phyloP scores from a whole-genome alignment of 257 asterid genomes.

The Rauvolfia tetraphylla region DNA sequence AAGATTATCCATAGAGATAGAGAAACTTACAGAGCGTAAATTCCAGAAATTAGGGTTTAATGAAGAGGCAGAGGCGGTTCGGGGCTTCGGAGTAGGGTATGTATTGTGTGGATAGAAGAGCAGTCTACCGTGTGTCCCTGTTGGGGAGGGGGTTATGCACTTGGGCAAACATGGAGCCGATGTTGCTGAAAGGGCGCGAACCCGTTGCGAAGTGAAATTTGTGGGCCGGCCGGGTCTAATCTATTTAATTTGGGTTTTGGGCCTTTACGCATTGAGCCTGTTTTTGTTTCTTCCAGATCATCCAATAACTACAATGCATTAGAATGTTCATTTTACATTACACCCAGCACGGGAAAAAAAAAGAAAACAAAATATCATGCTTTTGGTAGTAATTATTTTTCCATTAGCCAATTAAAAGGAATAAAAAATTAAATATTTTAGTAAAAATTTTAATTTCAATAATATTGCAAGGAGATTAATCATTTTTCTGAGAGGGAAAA shows the following conservation, averaged over 20 bases:
- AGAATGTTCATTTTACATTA: no score
- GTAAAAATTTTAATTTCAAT: no score
- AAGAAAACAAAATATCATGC: no score
- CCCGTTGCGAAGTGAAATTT: conserved; percentile 26
- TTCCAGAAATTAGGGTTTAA: conserved; percentile 25
- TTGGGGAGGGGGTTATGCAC: conserved; percentile 9
- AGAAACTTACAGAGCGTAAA: conserved; percentile 27
- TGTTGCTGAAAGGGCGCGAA: conserved; percentile 37
- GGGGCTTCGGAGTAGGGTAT: conserved; percentile 13
- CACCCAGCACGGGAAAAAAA: no score
- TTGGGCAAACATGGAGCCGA: conserved; percentile 19
- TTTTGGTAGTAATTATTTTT: no score
- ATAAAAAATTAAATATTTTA: no score
- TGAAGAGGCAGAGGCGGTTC: conserved; percentile 8
- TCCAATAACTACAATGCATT: no score
- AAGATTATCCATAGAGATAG: conserved; percentile 1
- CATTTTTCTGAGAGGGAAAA: no score
- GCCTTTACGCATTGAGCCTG: neutral
- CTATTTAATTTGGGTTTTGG: neutral
- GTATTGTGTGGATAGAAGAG: neutral
- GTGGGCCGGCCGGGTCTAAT: conserved; percentile 11
- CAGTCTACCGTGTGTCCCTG: neutral
- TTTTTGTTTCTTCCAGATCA: neutral
- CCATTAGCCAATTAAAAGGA: no score
- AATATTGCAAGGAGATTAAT: no score